Evolutionary conservation across 108 stramenopile species (phyloP).

Genomic region (Cyclotella atomus): DNA sequence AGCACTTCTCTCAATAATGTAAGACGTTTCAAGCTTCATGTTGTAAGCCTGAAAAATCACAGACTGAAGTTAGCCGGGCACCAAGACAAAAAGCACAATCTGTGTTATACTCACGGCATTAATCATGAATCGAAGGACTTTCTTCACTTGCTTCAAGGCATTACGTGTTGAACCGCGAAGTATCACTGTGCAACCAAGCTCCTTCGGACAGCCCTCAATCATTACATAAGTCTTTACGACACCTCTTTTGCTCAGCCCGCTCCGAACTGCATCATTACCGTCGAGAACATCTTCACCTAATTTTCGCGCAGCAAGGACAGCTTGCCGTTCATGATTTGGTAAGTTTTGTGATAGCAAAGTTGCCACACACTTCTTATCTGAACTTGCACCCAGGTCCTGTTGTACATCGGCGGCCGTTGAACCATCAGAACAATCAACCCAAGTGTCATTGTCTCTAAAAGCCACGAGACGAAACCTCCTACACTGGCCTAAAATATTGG

Average conservation of each 20-base stretch:
- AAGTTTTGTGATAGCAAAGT: constrained; percentile 54
- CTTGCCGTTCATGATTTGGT: constrained; percentile 72
- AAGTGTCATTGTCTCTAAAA: constrained; percentile 85
- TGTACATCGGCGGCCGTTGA: too few species aligned
- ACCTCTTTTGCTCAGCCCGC: constrained; percentile 83
- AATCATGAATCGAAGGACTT: constrained; percentile 84
- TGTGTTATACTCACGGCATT: constrained; percentile 34
- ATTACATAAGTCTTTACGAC: constrained; percentile 81
- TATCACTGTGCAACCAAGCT: constrained; percentile 90
- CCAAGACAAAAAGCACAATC: not conserved
- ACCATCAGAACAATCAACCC: constrained; percentile 52
- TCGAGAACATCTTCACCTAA: constrained; percentile 82
- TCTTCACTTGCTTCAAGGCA: constrained; percentile 89
- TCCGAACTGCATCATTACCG: constrained; percentile 80
- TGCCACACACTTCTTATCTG: constrained; percentile 51
- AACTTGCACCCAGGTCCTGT: constrained; percentile 14
- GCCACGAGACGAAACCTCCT: constrained; percentile 88
- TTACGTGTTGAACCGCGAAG: constrained; percentile 82
- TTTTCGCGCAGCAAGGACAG: constrained; percentile 75
- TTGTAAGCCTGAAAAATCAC: constrained; percentile 74
- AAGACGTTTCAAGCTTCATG: constrained; percentile 92
- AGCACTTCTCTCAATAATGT: constrained; percentile 86
- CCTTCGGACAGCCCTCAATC: constrained; percentile 93
- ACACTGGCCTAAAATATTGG: constrained; percentile 71
- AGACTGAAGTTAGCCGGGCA: not conserved